Base-by-base conservation (phyloP, 257 asterid species). In the Eucommia ulmoides region DNA sequence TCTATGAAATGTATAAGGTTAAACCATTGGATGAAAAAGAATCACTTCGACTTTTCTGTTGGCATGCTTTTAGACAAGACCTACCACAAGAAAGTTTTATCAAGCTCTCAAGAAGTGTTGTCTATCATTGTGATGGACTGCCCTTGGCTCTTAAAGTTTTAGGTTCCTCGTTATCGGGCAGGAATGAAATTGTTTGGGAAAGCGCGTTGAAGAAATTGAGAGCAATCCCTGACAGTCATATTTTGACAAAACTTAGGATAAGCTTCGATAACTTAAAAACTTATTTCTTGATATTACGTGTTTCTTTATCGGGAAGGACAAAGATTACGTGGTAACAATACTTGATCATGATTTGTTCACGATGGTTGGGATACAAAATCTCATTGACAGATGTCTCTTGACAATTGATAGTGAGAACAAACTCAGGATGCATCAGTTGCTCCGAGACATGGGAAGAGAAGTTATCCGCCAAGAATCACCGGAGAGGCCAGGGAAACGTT, bases 401-500 rank as follows among this genome's bases (percentile, higher is more conserved):
- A 42, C 48, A 42, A 1, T 42, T 42, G 48, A 42, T 10, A 16
- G 19, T 42, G 19, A 42, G 15, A 42, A 42, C 48, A 42, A 42
- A 21, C 48, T 42, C 3, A 9, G 3, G 48, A 42, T 42, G 48
- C 48, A 42, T 42, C 48, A 42, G 6, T n/a, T 42, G 48, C 48
- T 42, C 19, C 48, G 15, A 42, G 48, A 49, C 52, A 58, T 49
- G 63, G 63, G 63, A 58, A 58, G 63, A 58, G 63, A 58, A 15
- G 24, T 58, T 35, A 47, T 58, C 50, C 50, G 55, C 18, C 23
- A 33, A 35, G 56, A 58, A 35, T 52, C 51, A 23, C 41, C 63
- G 19, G n/a, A 33, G 22, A 33, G 50, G 18, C 42, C 55, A 22
- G 63, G 63, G 52, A 58, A 49, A 10, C 54, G 63, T 49, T 49